These are phyloP conservation scores for Coelastrella sp. DNA, from an alignment of 139 green algal species.

Conservation along the genomic window DNA sequence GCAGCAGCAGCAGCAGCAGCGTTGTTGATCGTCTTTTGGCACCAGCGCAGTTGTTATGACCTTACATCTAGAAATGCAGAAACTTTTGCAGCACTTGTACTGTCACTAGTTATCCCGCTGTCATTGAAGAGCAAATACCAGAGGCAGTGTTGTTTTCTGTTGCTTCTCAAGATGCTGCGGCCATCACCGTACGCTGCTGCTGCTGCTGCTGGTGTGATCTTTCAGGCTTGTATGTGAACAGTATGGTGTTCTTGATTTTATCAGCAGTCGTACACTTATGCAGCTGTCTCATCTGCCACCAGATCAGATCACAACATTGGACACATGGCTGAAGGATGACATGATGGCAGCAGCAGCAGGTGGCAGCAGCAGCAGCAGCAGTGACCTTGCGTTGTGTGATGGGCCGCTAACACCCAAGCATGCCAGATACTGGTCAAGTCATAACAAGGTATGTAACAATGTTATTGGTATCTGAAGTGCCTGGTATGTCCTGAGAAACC, in stretches of 20 bases:
- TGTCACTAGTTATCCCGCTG: no score
- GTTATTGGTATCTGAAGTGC: no score
- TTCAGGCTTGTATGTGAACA: background rate
- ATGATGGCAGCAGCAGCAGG: background rate
- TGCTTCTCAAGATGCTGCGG: background rate
- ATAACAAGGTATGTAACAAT: no score
- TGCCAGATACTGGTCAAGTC: no score
- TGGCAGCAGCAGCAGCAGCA: background rate
- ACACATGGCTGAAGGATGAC: slow-evolving; percentile 12
- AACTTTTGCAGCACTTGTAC: no score
- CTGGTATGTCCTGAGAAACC: no score
- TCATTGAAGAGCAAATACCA: no score
- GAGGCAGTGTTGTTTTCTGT: background rate
- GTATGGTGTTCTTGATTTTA: slow-evolving; percentile 6
- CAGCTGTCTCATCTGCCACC: slow-evolving; percentile 22
- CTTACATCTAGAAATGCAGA: no score
- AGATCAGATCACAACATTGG: slow-evolving; percentile 9
- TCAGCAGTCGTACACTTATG: slow-evolving; percentile 12
- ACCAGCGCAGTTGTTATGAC: no score
- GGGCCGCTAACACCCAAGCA: background rate
- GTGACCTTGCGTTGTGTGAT: background rate
- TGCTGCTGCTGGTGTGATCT: background rate
- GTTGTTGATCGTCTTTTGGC: background rate
- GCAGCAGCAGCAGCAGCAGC: background rate
- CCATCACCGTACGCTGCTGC: background rate